Evolutionary conservation across 2,329 filamentous ascomycete genomes (phyloP).

Genomic region (Magnaporthiopsis incrustans): DNA sequence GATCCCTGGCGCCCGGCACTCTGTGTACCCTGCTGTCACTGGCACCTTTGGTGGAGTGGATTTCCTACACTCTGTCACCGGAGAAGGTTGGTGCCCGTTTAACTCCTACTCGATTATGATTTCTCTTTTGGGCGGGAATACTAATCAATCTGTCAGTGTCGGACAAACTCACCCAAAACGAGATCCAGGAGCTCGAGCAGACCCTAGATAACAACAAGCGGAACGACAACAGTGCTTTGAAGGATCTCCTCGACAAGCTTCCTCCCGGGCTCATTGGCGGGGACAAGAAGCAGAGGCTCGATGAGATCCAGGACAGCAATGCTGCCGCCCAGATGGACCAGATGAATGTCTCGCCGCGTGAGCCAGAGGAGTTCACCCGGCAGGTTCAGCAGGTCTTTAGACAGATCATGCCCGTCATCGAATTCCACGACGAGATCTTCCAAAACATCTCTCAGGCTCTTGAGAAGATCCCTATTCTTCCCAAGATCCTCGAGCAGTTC

Average conservation of each 20-base stretch:
- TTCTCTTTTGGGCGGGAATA: background rate
- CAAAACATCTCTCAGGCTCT: conserved; percentile 69
- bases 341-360: conserved; percentile 63
- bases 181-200: conserved; percentile 82
- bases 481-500: conserved; percentile 76
- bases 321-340: conserved; percentile 68
- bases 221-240: conserved; percentile 65
- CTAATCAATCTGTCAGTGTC: conserved; percentile 43
- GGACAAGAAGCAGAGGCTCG: conserved; percentile 66
- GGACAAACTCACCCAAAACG: conserved; percentile 85
- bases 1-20: conserved; percentile 54
- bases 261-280: conserved; percentile 70
- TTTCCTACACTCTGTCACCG: conserved; percentile 80
- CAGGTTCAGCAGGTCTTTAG: conserved; percentile 66
- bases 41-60: conserved; percentile 94
- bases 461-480: conserved; percentile 77
- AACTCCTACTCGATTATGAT: background rate
- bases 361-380: conserved; percentile 77
- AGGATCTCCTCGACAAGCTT: conserved; percentile 73
- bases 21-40: conserved; percentile 77
- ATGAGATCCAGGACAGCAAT: conserved; percentile 72
- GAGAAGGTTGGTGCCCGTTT: conserved; percentile 40
- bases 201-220: conserved; percentile 59
- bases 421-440: conserved; percentile 87
- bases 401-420: conserved; percentile 81